Evolutionary conservation across 179 eudicot species (phyloP), one percentile per base, ranked within the genome.

Genomic region (Sideroxylon spinosum): DNA sequence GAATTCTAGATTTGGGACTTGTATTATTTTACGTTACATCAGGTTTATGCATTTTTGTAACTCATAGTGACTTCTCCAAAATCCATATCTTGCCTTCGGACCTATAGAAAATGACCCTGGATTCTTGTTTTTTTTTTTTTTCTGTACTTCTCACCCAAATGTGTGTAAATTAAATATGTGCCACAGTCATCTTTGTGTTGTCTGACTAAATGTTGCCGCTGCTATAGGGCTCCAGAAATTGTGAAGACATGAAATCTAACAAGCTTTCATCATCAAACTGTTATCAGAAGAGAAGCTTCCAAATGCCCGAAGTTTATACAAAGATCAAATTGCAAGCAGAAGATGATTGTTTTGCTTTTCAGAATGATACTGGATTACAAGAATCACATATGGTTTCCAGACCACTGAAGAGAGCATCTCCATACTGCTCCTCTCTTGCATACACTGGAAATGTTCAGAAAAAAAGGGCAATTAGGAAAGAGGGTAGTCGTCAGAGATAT

Each of bases 331-430:
- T 26, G 26, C 81, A 75, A 62, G 77, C 68, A 62, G 83, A 66
- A 79, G 82, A 74, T 79, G 83, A 76, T 25, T 29, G 22, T 74
- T 17, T 68, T 56, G 73, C 78, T 19, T 62, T 57, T 79, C 78
- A 79, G 53, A 81, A 79, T 25, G 73, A 71, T 53, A 49, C 72
- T 72, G 68, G 65, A 46, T 37, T 63, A 25, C 65, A 11, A 61
- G 77, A 77, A 74, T 74, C 89, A 75, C 88, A 60, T 63, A 55
- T 53, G 57, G 70, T 66, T 7, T 84, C 88, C 23, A 84, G 79
- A 80, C 80, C 80, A 3, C 76, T 77, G 78, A 93, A 91, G 80
- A 86, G 90, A 80, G 80, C 77, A 84, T 81, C 82, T 62, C 87
- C 90, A 37, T 71, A 77, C 80, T 69, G 75, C 74, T 61, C 85